phyloP scores from a whole-genome alignment of 345 rosid species.

The Pseudoturritis turrita region DNA sequence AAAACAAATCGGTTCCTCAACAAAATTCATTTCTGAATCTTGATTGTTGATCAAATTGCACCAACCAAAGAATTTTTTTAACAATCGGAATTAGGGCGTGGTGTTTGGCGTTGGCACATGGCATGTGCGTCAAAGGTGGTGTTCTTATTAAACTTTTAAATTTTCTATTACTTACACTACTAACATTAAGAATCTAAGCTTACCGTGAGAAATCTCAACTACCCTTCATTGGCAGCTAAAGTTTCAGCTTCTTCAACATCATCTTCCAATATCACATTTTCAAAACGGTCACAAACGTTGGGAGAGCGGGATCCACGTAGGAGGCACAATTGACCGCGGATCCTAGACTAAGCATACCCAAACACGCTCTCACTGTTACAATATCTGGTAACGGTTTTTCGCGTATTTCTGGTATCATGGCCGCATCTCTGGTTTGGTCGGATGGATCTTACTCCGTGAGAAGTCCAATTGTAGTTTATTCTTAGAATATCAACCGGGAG shows the following conservation, averaged over 20 bases:
- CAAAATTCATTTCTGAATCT: too few species aligned
- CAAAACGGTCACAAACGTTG: constrained; percentile 47
- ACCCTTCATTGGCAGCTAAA: constrained; percentile 32
- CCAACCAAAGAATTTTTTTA: too few species aligned
- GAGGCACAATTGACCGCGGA: neutral
- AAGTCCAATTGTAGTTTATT: constrained; percentile 6
- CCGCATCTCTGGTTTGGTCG: constrained; percentile 24
- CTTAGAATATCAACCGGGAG: neutral
- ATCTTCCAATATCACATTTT: constrained; percentile 19
- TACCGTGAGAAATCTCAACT: constrained; percentile 32
- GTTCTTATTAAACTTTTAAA: too few species aligned
- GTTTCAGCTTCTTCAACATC: neutral
- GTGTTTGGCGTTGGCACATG: too few species aligned
- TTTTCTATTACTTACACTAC: too few species aligned
- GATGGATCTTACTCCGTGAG: constrained; percentile 10
- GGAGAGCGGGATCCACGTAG: constrained; percentile 36
- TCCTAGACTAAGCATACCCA: constrained; percentile 21
- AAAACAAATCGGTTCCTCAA: too few species aligned
- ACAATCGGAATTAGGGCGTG: too few species aligned
- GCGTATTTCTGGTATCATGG: neutral
- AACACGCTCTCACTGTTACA: constrained; percentile 22
- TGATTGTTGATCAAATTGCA: too few species aligned
- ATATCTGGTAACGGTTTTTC: neutral
- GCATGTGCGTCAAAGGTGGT: too few species aligned
- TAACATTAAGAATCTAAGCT: neutral